phyloP scores from a whole-genome alignment of 805 yeast genomes.

The Dipodascus geniculatus region DNA sequence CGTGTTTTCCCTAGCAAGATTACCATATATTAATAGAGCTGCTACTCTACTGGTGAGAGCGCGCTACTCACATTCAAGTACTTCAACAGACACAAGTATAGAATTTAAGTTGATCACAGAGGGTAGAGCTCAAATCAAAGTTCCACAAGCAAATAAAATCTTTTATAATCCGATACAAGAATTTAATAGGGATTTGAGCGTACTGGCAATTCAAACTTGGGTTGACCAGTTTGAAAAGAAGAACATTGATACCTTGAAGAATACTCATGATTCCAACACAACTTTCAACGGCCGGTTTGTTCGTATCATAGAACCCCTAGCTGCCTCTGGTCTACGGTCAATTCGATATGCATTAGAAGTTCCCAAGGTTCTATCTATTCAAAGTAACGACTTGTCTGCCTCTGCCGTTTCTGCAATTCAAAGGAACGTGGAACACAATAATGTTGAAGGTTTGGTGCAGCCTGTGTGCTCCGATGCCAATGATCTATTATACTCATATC shows the following conservation, averaged over 20 bases:
- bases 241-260: background rate
- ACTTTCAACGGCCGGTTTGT: conserved; percentile 33
- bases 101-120: background rate
- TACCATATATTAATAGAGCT: too few species aligned
- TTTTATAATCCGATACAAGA: background rate
- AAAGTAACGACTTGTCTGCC: conserved; percentile 77
- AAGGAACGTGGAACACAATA: conserved; percentile 56
- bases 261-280: background rate
- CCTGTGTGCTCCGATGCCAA: conserved; percentile 81
- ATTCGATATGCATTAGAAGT: conserved; percentile 83
- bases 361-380: conserved; percentile 52
- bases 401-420: conserved; percentile 73
- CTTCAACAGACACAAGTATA: background rate
- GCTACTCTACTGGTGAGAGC: too few species aligned
- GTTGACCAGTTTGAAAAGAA: background rate
- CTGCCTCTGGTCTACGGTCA: conserved; percentile 88
- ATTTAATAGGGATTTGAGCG: background rate
- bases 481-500: conserved; percentile 12
- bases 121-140: background rate
- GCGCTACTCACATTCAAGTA: too few species aligned
- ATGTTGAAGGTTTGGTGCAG: conserved; percentile 40
- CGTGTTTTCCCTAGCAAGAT: too few species aligned
- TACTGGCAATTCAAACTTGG: background rate
- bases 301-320: conserved; percentile 68
- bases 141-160: background rate